Conservation (phyloP, 805 yeast genomes). For the Candida corydali region DNA sequence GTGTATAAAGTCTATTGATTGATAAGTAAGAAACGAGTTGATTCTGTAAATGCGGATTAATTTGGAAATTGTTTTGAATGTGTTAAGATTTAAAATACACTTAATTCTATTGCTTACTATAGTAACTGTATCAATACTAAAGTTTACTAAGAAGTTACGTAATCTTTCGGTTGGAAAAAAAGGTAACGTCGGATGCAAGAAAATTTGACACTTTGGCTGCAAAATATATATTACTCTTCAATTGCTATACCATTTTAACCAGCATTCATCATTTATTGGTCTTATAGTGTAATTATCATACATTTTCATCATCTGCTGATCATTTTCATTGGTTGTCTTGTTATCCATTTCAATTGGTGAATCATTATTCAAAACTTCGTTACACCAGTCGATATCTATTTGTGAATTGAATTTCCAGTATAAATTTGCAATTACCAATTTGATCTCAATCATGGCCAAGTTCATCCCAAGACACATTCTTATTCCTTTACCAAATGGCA, state of each 20-base stretch:
- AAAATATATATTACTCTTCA: not conserved
- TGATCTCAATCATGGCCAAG: constrained; percentile 63
- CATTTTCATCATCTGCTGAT: constrained; percentile 51
- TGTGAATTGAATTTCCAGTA: constrained; percentile 45
- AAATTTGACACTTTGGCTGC: constrained; percentile 1
- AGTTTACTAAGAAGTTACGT: too few species aligned
- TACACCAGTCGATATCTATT: constrained; percentile 44
- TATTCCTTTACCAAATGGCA: constrained; percentile 71
- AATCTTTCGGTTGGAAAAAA: too few species aligned
- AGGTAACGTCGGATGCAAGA: constrained; percentile 1
- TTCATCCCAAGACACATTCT: constrained; percentile 75
- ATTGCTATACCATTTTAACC: constrained; percentile 37
- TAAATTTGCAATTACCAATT: constrained; percentile 49
- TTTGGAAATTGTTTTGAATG: too few species aligned
- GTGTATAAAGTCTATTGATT: too few species aligned
- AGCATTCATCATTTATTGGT: constrained; percentile 49
- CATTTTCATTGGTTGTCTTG: constrained; percentile 23
- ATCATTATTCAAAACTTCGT: constrained; percentile 11
- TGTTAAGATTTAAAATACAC: too few species aligned
- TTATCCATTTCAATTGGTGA: constrained; percentile 17
- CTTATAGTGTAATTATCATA: constrained; percentile 53
- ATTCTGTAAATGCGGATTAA: too few species aligned
- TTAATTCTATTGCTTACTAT: not conserved
- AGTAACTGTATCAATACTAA: too few species aligned
- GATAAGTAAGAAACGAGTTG: too few species aligned